Evolutionary conservation across 306 rosid genomes (phyloP), one percentile per base, ranked within the genome.

Genomic region (Geum urbanum): DNA sequence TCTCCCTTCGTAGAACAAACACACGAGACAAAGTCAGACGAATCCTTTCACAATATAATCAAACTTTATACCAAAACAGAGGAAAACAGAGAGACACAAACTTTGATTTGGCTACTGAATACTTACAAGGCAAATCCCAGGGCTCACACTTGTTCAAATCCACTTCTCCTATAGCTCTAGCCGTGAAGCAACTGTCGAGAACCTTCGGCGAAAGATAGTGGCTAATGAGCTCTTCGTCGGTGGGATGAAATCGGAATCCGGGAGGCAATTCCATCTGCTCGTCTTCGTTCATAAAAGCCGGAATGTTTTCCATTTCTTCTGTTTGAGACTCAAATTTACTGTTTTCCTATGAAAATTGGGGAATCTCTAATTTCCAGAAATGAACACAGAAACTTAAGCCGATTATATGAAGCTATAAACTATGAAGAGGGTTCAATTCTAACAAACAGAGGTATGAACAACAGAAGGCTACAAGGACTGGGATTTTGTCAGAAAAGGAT

Each of bases 61-160:
- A 5, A 24, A 7, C 47, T 14, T 14, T 7, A 46, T 32, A 1
- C 37, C 37, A 60, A 57, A 32, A 69, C 55, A 55, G 54, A 41
- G 73, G 8, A 24, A 5, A 59, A 59, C 8, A 7, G 46, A 7
- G 46, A 22, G 54, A 22, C 41, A 37, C 18, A 35, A 15, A 32
- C 37, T 32, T 27, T 19, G 47, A 10, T 9, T 43, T 56, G 27
- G 64, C 44, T 10, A 71, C 1, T 24, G 50, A 56, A 52, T 3
- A 83, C 96, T 81, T 66, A 89, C 98, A 58, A 72, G 98, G 98
- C 82, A 92, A 92, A 66, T 89, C 98, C 98, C 98, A 92, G 14
- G 98, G 98, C 67, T 92, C 98, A 50, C 88, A 83, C 84, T 82
- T 89, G 82, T 92, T 92, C 60, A 92, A 74, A 81, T 92, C 98